Percentiles rank a stretch among this genome's conserved stretches.
Conservation (phyloP, 2,329 filamentous ascomycete genomes). For the Hypoxylon sp. region DNA sequence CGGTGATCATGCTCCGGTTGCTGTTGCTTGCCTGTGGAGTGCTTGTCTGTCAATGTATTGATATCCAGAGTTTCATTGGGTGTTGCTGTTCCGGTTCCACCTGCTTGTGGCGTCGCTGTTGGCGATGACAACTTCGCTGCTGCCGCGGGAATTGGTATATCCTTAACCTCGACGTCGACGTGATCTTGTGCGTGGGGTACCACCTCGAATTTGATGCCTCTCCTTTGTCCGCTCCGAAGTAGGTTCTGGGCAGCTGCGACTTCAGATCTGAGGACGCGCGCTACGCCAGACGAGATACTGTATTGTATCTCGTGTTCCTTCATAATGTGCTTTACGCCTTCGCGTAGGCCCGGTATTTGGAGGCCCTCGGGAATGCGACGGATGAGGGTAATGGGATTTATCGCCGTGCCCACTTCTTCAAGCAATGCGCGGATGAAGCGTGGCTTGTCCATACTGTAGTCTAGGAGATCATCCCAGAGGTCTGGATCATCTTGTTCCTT, state of each 20-base stretch:
- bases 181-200: conserved; percentile 62
- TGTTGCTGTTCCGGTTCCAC: conserved; percentile 44
- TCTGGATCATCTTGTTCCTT: conserved; percentile 94
- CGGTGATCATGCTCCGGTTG: conserved; percentile 53
- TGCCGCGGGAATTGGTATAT: conserved; percentile 51
- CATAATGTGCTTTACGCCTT: conserved; percentile 91
- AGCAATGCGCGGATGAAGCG: conserved; percentile 92
- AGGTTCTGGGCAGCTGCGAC: conserved; percentile 87
- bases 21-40: conserved; percentile 48
- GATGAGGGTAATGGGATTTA: conserved; percentile 92
- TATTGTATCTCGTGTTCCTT: conserved; percentile 96
- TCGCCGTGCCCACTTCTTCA: conserved; percentile 93
- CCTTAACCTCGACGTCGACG: conserved; percentile 61
- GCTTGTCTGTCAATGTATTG: conserved; percentile 39
- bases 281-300: conserved; percentile 91
- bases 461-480: conserved; percentile 93
- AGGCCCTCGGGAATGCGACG: conserved; percentile 92
- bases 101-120: conserved; percentile 43
- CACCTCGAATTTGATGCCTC: conserved; percentile 91
- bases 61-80: conserved; percentile 38
- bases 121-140: conserved; percentile 40
- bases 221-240: conserved; percentile 82
- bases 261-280: conserved; percentile 87
- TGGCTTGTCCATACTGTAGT: conserved; percentile 98
- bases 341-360: conserved; percentile 89